A percentile compares a stretch with the other conserved stretches of the same genome.
phyloP scores from a whole-genome alignment of 345 rosid genomes.

The Syzygium grande region DNA sequence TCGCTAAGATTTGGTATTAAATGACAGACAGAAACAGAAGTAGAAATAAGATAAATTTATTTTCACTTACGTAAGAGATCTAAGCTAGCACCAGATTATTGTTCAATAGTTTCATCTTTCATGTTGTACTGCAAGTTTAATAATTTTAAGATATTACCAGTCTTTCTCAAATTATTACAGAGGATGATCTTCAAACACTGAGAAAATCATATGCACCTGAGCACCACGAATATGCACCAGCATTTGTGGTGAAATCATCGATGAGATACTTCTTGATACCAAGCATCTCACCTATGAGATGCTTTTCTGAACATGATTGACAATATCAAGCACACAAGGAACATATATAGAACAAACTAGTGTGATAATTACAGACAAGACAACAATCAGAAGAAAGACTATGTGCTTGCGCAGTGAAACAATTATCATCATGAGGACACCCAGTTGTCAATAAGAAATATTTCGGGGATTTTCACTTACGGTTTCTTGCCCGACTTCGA shows the following conservation, averaged over 20 bases:
- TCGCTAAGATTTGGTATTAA: not conserved
- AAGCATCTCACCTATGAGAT: not conserved
- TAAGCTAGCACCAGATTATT: not conserved
- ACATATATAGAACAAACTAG: not conserved
- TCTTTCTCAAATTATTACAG: not conserved
- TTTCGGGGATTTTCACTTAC: constrained; percentile 27
- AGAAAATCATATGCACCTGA: not conserved
- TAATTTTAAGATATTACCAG: not conserved
- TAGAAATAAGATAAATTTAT: not conserved
- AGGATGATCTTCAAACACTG: not conserved
- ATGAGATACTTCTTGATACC: not conserved
- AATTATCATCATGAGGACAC: not conserved
- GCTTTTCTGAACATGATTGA: not conserved
- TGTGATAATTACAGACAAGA: not conserved
- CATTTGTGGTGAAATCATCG: not conserved
- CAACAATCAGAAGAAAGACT: not conserved
- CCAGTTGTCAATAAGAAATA: not conserved
- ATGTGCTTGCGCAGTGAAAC: not conserved
- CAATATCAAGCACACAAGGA: not conserved
- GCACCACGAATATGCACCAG: not conserved
- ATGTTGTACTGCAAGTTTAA: not conserved
- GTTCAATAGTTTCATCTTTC: not conserved
- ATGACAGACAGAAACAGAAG: not conserved
- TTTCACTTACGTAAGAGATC: not conserved
- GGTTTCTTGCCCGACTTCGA: constrained; percentile 36